Base-by-base conservation (phyloP, 1,139 yeast genomes). In the Kodamaea sp. region DNA sequence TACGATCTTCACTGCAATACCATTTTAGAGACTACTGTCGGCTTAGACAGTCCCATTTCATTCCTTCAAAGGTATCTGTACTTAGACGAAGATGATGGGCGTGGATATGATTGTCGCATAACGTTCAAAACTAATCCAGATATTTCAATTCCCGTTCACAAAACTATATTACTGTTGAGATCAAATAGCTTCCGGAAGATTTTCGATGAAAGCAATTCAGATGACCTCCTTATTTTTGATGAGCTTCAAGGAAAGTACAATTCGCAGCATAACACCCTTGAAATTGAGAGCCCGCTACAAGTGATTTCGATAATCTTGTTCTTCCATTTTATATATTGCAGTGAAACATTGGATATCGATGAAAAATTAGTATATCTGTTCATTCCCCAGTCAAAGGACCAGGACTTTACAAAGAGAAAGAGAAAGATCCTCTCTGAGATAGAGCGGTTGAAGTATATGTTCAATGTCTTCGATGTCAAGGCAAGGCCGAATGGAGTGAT, bases 261-360 rank as follows among this genome's bases (percentile, higher is more conserved):
- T 12, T 42, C 44, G n/a, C 27, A 39, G 1, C 19, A 22, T 1
- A 39, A 26, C 7, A 38, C 36, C 2, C 26, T 64, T 16, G 19
- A 29, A 4, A 46, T 64, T 38, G 31, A 43, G 2, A 39, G 51
- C 5, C 38, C 45, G 1, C 39, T 65, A 1, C 51, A 59, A 25
- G 31, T 55, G 4, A 51, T 53, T 26, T 48, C 74, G 0, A 39
- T 66, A 1, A 43, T 66, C 16, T 49, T 69, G 5, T 53, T 67
- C 7, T 46, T 65, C 1, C 66, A 66, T 44, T 60, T 53, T 34
- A 39, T 66, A 2, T 70, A 70, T 42, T 57, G 71, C 3, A 55
- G 53, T 20, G 46, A 48, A 9, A 42, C 54, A 8, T 25, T 39
- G 14, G 40, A 28, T 6, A 22, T 33, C 10, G 15, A 13, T 13